These are phyloP conservation scores for Pichia eremophila DNA, from an alignment of 805 yeast genomes.

Conservation along the genomic window DNA sequence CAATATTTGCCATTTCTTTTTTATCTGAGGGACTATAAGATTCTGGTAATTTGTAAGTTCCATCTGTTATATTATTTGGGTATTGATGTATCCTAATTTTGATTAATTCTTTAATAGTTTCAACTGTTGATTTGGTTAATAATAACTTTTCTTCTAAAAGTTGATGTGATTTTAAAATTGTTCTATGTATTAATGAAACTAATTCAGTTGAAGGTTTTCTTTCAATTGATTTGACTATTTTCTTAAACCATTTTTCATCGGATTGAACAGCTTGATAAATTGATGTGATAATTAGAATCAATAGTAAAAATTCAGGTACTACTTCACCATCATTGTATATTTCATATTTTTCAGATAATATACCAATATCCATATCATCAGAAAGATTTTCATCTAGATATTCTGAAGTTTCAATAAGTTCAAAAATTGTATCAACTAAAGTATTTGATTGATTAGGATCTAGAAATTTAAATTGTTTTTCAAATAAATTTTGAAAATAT, in stretches of 20 bases:
- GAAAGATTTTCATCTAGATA: slow-evolving; percentile 25
- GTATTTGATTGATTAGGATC: slow-evolving; percentile 13
- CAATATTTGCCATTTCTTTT: slow-evolving; percentile 42
- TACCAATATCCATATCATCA: slow-evolving; percentile 24
- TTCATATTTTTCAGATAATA: slow-evolving; percentile 52
- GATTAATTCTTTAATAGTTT: slow-evolving; percentile 27
- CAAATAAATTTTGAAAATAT: slow-evolving; percentile 25
- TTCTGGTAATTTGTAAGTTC: slow-evolving; percentile 13
- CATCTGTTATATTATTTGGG: slow-evolving; percentile 25
- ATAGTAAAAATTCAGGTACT: slow-evolving; percentile 45
- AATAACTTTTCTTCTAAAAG: slow-evolving; percentile 42
- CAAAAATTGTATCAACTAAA: slow-evolving; percentile 29
- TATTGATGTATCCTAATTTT: slow-evolving; percentile 36
- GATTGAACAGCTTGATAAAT: slow-evolving; percentile 23
- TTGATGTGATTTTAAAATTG: slow-evolving; percentile 52
- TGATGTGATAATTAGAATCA: slow-evolving; percentile 44
- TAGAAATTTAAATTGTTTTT: slow-evolving; percentile 9
- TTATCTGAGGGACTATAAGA: slow-evolving; percentile 14
- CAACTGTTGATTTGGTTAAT: slow-evolving; percentile 27
- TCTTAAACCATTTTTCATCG: slow-evolving; percentile 26
- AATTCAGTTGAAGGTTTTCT: slow-evolving; percentile 19
- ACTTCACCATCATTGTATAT: slow-evolving; percentile 49
- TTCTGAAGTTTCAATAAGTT: slow-evolving; percentile 27
- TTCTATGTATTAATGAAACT: slow-evolving; percentile 34
- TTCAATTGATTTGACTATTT: slow-evolving; percentile 15